phyloP scores from a whole-genome alignment of 768 basidiomycete species.

The Mycena olivaceomarginata region DNA sequence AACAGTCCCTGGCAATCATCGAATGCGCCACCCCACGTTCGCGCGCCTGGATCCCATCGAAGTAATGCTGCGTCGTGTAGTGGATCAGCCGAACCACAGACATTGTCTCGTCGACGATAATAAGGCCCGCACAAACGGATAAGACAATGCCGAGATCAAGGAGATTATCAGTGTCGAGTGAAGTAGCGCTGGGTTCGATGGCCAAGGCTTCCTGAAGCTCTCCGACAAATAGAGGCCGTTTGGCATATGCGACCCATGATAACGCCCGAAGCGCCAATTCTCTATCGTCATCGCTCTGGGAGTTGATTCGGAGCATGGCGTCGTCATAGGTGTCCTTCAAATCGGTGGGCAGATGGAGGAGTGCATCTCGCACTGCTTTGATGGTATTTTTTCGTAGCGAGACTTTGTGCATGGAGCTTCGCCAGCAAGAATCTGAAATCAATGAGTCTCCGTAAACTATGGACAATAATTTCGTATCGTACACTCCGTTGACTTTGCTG shows the following conservation, averaged over 20 bases:
- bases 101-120: slow-evolving; percentile 18
- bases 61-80: slow-evolving; percentile 14
- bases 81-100: slow-evolving; percentile 19
- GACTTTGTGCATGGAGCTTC: slow-evolving; percentile 1
- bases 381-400: slow-evolving; percentile 12
- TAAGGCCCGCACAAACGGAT: slow-evolving; percentile 9
- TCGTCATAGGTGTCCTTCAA: slow-evolving; percentile 16
- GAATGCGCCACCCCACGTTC: slow-evolving; percentile 5
- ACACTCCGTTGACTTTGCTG: slow-evolving; percentile 5
- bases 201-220: slow-evolving; percentile 18
- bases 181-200: neutral
- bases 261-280: slow-evolving; percentile 6
- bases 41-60: slow-evolving; percentile 3
- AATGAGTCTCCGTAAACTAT: neutral
- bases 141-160: slow-evolving; percentile 2
- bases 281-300: slow-evolving; percentile 13
- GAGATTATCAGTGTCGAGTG: slow-evolving; percentile 10
- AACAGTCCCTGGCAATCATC: neutral
- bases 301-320: neutral
- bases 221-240: slow-evolving; percentile 14
- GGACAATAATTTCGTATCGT: neutral
- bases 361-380: slow-evolving; percentile 13
- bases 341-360: neutral
- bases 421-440: slow-evolving; percentile 16
- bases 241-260: slow-evolving; percentile 18